Base-by-base conservation (phyloP, 306 rosid species). In the Ormosia semicastrata region DNA sequence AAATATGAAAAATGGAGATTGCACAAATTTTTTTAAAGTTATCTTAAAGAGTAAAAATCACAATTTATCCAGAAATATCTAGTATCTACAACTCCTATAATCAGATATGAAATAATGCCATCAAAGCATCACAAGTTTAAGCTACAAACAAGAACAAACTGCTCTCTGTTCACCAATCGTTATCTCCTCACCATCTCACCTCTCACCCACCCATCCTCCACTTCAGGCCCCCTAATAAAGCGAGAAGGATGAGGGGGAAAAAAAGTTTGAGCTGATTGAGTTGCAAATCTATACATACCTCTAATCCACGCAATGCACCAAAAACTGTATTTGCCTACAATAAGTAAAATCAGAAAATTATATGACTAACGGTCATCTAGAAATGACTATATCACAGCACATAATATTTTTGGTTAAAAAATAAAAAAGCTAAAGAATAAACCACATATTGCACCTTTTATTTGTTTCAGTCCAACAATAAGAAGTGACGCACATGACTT, bases 241-340 rank as follows among this genome's bases (percentile, higher is more conserved):
- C 5, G 0, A 56, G 34, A 36, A 56, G 3, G 14, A 17, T 29
- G 40, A 52, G 34, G 14, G 14, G 10, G 4, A 41, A 32, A 32
- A 41, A 43, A 50, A 2, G 41, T n/a, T 66, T 36, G 32, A 71
- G 67, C 60, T n/a, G 8, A 66, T 11, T 49, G 74, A 62, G 60
- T 14, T 24, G 66, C n/a, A 62, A 76, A 64, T n/a, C 46, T 59
- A 46, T 18, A 60, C 79, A 44, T 81, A 87, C 90, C 90, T 87
- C 90, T 46, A 87, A 73, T 73, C 86, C 90, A 34, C 86, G 90
- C 88, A 87, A 58, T 59, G 84, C 90, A 47, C 90, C 90, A 81
- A 73, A 84, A 81, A 87, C 83, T 67, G 86, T 81, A 44, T 62
- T 73, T 84, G 90, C 90, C 90, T 87, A 43, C 79, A 81, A 67